phyloP scores from a whole-genome alignment of 2,329 filamentous ascomycete genomes.

The Lojkania enalia region DNA sequence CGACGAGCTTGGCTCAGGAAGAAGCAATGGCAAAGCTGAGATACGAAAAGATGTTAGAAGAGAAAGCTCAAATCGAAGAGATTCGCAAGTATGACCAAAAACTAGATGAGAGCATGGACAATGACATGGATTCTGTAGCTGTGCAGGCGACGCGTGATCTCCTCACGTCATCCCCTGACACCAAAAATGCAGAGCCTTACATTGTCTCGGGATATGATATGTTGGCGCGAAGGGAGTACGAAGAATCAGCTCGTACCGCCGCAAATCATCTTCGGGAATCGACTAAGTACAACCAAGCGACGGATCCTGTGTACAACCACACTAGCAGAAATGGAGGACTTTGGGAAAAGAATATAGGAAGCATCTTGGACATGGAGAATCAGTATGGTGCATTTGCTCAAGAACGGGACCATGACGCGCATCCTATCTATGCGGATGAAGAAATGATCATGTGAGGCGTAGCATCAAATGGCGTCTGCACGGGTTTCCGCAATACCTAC shows the following conservation, averaged over 20 bases:
- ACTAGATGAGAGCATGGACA: slow-evolving; percentile 32
- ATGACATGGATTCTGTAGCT: slow-evolving; percentile 13
- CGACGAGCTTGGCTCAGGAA: slow-evolving; percentile 58
- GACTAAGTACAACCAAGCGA: slow-evolving; percentile 58
- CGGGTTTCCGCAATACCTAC: not conserved
- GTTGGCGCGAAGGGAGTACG: slow-evolving; percentile 66
- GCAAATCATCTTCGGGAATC: slow-evolving; percentile 34
- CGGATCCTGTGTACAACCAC: slow-evolving; percentile 69
- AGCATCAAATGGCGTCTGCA: not conserved
- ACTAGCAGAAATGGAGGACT: slow-evolving; percentile 47
- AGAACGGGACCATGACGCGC: slow-evolving; percentile 53
- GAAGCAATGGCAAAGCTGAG: slow-evolving; percentile 61
- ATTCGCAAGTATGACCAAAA: slow-evolving; percentile 33
- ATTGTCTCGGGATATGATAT: slow-evolving; percentile 79
- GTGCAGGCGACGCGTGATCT: slow-evolving; percentile 20
- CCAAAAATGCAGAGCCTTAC: slow-evolving; percentile 71
- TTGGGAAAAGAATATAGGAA: slow-evolving; percentile 52
- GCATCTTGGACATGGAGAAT: slow-evolving; percentile 61
- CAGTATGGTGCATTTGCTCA: slow-evolving; percentile 68
- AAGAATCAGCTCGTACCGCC: slow-evolving; percentile 50
- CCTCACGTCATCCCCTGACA: slow-evolving; percentile 20
- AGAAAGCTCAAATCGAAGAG: slow-evolving; percentile 32
- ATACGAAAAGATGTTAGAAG: slow-evolving; percentile 55
- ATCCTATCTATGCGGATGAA: slow-evolving; percentile 36
- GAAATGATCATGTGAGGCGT: slow-evolving; percentile 46